These are phyloP conservation scores for Skeletonema grethae DNA, from an alignment of 108 stramenopile genomes.

Conservation along the genomic window DNA sequence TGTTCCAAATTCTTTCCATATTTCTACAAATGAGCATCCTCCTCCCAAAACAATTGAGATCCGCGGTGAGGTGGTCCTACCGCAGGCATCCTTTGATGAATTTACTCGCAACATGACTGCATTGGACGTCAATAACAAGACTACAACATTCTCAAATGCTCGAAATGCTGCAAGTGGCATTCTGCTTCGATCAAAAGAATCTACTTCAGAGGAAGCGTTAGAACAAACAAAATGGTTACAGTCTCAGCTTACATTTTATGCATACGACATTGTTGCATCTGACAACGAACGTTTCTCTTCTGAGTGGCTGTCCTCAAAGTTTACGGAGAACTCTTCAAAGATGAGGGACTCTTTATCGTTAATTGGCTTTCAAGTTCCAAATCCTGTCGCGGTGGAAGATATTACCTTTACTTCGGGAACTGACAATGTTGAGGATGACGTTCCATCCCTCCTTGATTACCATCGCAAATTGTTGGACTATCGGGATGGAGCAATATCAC, in stretches of 20 bases:
- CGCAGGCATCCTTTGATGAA: constrained; percentile 54
- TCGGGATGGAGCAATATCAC: constrained; percentile 32
- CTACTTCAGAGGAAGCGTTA: constrained; percentile 32
- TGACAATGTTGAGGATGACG: constrained; percentile 23
- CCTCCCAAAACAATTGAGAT: constrained; percentile 68
- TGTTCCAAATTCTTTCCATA: constrained; percentile 20
- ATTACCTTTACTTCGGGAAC: constrained; percentile 24
- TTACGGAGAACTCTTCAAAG: constrained; percentile 30
- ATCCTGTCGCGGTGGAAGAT: constrained; percentile 47
- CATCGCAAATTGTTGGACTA: constrained; percentile 51
- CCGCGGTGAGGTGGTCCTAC: constrained; percentile 91
- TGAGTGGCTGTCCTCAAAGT: constrained; percentile 1
- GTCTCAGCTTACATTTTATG: constrained; percentile 80
- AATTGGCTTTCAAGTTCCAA: constrained; percentile 70
- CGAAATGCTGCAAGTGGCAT: constrained; percentile 94
- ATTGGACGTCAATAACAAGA: background rate
- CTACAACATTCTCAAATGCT: constrained; percentile 75
- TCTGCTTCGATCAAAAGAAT: constrained; percentile 73
- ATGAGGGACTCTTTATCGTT: constrained; percentile 45
- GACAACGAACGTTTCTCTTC: background rate
- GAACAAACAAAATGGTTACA: constrained; percentile 41
- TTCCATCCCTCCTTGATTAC: constrained; percentile 52
- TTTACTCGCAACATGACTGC: constrained; percentile 17
- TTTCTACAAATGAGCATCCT: background rate
- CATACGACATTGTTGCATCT: constrained; percentile 74